A percentile compares a stretch with the other conserved stretches of the same genome.
Evolutionary conservation across 2,329 filamentous ascomycete genomes (phyloP).

Genomic region (Cercospora sp.): DNA sequence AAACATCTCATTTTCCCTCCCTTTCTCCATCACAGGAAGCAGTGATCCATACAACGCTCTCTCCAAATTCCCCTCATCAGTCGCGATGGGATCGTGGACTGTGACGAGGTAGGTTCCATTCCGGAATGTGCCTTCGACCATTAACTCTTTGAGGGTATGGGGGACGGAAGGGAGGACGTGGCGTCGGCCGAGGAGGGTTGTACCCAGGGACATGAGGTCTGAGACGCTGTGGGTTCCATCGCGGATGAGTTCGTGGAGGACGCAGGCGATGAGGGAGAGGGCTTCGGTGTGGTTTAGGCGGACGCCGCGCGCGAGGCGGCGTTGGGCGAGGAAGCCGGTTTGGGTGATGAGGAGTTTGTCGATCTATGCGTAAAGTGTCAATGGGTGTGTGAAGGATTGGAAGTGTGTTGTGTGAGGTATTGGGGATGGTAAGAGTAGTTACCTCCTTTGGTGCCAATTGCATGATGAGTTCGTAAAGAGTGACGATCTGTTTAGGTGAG

Average conservation of each 20-base stretch:
- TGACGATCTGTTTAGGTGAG: background rate
- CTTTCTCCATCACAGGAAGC: conserved; percentile 67
- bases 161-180: conserved; percentile 85
- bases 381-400: background rate
- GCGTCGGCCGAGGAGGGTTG: conserved; percentile 88
- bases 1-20: conserved; percentile 53
- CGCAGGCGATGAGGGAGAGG: conserved; percentile 78
- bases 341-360: conserved; percentile 96
- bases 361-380: conserved; percentile 58
- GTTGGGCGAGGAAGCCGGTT: conserved; percentile 82
- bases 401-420: background rate
- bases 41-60: conserved; percentile 90
- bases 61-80: conserved; percentile 80
- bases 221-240: conserved; percentile 92
- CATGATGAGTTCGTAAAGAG: conserved; percentile 21
- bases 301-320: conserved; percentile 81
- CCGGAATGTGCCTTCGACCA: conserved; percentile 92
- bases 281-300: conserved; percentile 90
- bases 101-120: conserved; percentile 92
- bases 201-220: conserved; percentile 88
- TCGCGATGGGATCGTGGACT: conserved; percentile 85
- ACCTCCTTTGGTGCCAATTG: conserved; percentile 43
- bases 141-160: conserved; percentile 76
- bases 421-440: background rate
- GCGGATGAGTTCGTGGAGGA: conserved; percentile 93